These are phyloP conservation scores for Quercus lobata DNA, from an alignment of 331 rosid genomes.

Conservation along the genomic window DNA sequence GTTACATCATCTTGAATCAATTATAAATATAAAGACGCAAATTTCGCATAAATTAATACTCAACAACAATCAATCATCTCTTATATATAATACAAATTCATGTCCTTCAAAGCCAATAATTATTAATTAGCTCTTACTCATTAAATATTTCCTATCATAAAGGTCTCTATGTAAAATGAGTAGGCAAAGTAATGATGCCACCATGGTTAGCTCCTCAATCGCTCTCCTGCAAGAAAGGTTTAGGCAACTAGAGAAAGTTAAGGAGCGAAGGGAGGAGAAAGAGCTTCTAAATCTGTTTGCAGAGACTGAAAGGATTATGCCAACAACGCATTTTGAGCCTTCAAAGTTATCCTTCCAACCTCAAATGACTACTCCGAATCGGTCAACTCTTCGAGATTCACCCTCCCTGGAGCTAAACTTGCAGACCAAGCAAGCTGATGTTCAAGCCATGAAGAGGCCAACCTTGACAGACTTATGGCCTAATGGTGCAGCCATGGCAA, in stretches of 20 bases:
- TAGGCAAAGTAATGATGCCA: slow-evolving; percentile 52
- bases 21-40: slow-evolving; percentile 28
- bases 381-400: slow-evolving; percentile 37
- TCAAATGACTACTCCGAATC: slow-evolving; percentile 15
- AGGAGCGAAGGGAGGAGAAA: slow-evolving; percentile 79
- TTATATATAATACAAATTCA: slow-evolving; percentile 10
- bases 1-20: slow-evolving; percentile 39
- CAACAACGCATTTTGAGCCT: slow-evolving; percentile 25
- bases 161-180: slow-evolving; percentile 44
- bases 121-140: slow-evolving; percentile 31
- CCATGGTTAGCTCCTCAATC: slow-evolving; percentile 66
- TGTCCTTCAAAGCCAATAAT: slow-evolving; percentile 45
- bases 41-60: neutral
- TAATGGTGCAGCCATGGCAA: slow-evolving; percentile 31
- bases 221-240: slow-evolving; percentile 94
- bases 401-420: slow-evolving; percentile 64
- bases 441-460: slow-evolving; percentile 15
- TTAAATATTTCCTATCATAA: slow-evolving; percentile 10
- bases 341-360: slow-evolving; percentile 29
- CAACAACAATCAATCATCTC: slow-evolving; percentile 32
- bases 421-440: slow-evolving; percentile 28
- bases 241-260: slow-evolving; percentile 84
- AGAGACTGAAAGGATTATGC: slow-evolving; percentile 21
- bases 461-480: slow-evolving; percentile 34
- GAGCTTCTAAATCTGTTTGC: slow-evolving; percentile 50